Conservation (phyloP, 768 basidiomycete species). For the Auricularia sp. region DNA sequence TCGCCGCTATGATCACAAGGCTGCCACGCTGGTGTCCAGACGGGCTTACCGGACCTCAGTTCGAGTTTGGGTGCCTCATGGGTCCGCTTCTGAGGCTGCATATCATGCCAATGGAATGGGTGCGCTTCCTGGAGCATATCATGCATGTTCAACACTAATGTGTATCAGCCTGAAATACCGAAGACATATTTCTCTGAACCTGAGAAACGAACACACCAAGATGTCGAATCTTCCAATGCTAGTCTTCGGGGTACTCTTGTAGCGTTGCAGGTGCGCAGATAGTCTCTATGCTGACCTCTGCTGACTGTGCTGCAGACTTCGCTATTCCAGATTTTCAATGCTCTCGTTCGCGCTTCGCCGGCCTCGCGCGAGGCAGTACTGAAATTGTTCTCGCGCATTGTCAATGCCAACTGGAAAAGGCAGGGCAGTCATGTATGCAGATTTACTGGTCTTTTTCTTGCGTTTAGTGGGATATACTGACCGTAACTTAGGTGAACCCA, state of each 20-base stretch:
- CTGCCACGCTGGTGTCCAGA: constrained; percentile 65
- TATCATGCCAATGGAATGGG: constrained; percentile 81
- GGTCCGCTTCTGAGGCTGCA: constrained; percentile 79
- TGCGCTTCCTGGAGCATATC: too few relatives aligned
- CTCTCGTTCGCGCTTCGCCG: constrained; percentile 74
- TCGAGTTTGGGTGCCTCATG: constrained; percentile 60
- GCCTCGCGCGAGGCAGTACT: constrained; percentile 74
- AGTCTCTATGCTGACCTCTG: not conserved
- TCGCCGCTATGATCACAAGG: constrained; percentile 71
- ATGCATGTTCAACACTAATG: too few relatives aligned
- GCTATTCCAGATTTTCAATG: constrained; percentile 80
- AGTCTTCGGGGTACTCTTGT: constrained; percentile 82
- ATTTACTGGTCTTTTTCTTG: not conserved
- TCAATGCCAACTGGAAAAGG: constrained; percentile 71
- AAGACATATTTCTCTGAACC: constrained; percentile 79
- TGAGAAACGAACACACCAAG: constrained; percentile 57
- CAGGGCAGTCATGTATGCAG: constrained; percentile 74
- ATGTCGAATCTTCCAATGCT: constrained; percentile 73
- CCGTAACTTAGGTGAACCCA: constrained; percentile 55
- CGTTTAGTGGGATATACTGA: not conserved
- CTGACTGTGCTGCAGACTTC: constrained; percentile 32
- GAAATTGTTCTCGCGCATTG: constrained; percentile 64
- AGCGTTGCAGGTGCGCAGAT: constrained; percentile 56
- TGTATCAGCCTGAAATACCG: constrained; percentile 44
- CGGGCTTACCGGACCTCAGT: constrained; percentile 43